Conservation (phyloP, 2,329 filamentous ascomycete species). For the Paracorniculantispora psalliotae region DNA sequence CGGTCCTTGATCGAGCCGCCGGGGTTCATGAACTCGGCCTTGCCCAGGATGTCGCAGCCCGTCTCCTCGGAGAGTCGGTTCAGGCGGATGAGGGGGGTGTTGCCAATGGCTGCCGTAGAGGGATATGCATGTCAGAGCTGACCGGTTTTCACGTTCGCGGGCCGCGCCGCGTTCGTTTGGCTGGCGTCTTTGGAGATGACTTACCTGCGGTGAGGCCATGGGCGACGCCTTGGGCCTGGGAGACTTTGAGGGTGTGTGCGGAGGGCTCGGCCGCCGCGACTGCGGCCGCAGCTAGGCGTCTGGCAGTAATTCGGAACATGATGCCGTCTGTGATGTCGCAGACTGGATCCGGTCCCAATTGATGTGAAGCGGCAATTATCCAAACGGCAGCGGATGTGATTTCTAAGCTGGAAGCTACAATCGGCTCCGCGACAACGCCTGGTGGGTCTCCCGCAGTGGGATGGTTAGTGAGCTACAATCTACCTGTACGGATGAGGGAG, state of each 20-base stretch:
- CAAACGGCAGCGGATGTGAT: not conserved
- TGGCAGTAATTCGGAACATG: slow-evolving; percentile 67
- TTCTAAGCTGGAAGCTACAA: not conserved
- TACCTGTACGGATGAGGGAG: too few species aligned
- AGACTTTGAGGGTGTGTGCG: slow-evolving; percentile 65
- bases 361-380: not conserved
- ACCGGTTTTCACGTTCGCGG: not conserved
- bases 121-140: not conserved
- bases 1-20: slow-evolving; percentile 95
- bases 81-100: slow-evolving; percentile 88
- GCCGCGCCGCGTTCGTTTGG: not conserved
- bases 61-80: slow-evolving; percentile 85
- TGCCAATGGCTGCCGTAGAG: slow-evolving; percentile 72
- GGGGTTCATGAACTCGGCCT: slow-evolving; percentile 98
- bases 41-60: slow-evolving; percentile 89
- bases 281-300: slow-evolving; percentile 51
- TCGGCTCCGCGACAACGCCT: not conserved
- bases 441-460: slow-evolving; percentile 1
- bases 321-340: not conserved
- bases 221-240: slow-evolving; percentile 73
- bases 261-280: slow-evolving; percentile 44
- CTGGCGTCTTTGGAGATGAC: slow-evolving; percentile 20
- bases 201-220: slow-evolving; percentile 77
- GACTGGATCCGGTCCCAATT: not conserved
- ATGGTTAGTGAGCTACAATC: too few species aligned